Base-by-base conservation (phyloP, 2,329 filamentous ascomycete species). In the Colletotrichum liriopes region DNA sequence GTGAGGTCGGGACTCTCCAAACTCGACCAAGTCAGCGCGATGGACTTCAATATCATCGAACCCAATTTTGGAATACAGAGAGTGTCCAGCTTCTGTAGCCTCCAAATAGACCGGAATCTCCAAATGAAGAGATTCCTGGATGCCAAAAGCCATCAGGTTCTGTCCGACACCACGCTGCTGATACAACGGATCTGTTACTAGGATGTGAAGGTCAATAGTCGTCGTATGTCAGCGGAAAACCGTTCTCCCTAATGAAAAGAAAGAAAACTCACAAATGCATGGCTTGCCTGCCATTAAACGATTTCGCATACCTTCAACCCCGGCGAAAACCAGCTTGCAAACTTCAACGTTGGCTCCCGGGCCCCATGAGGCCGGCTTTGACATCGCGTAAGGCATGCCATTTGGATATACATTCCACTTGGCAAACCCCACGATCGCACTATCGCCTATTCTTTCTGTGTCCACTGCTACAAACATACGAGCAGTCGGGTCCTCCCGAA, bases 101-200 rank as follows among this genome's bases (percentile, higher is more conserved):
- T 84, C 82, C 7, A 84, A 77, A 60, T 81, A 84, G 0, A 76
- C 74, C 2, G 79, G 77, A n/a, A 84, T 67, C 3, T 79, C 79
- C 0, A 82, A 77, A 5, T 77, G 71, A 58, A 83, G 81, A 14
- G 82, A 81, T 73, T 84, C 78, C 7, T 77, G 76, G 7, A 77
- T 75, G 2, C 81, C 81, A 78, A 79, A 82, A 32, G 77, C 63
- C 39, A 85, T 62, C 64, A 84, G 74, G 73, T 82, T 72, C 14
- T 76, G 76, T 2, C 76, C 82, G 14, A 81, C 79, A 5, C 82
- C 82, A 8, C 79, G 79, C 51, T 77, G 77, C 55, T 83, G 81
- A 61, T 82, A 80, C 7, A 78, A 76, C 2, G 81, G 78, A 43
- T 81, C 76, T 3, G 82, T 84, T 37, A 83, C 80, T 39, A 84